Evolutionary conservation across 2,329 filamentous ascomycete species (phyloP).

Genomic region (Leptographium flavum): DNA sequence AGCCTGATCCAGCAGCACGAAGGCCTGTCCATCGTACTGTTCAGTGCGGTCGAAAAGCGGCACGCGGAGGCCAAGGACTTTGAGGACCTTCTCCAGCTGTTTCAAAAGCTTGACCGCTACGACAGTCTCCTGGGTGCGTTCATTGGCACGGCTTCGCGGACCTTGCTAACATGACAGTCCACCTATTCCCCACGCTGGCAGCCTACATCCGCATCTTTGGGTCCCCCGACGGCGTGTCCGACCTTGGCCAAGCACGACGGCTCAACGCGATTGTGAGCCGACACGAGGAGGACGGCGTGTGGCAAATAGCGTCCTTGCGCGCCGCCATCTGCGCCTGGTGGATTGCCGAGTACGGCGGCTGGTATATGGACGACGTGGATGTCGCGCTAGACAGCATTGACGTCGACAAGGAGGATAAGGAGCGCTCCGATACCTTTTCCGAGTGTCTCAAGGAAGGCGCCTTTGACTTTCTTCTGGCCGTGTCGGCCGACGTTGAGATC

Average conservation of each 20-base stretch:
- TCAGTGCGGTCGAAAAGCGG: slow-evolving; percentile 62
- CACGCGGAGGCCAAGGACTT: slow-evolving; percentile 62
- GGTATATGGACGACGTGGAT: slow-evolving; percentile 63
- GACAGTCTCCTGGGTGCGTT: slow-evolving; percentile 43
- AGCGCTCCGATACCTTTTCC: slow-evolving; percentile 58
- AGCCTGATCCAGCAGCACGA: slow-evolving; percentile 86
- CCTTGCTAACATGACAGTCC: slow-evolving; percentile 35
- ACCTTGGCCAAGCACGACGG: slow-evolving; percentile 53
- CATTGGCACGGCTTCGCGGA: slow-evolving; percentile 2
- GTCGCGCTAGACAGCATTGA: slow-evolving; percentile 47
- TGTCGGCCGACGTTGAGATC: slow-evolving; percentile 67
- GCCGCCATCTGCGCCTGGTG: slow-evolving; percentile 72
- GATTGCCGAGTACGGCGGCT: slow-evolving; percentile 85
- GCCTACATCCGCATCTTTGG: slow-evolving; percentile 66
- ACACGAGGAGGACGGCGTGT: slow-evolving; percentile 51
- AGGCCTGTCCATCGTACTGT: slow-evolving; percentile 65
- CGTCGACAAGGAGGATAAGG: slow-evolving; percentile 53
- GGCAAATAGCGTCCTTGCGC: slow-evolving; percentile 62
- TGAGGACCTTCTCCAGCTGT: slow-evolving; percentile 48
- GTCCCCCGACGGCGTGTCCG: slow-evolving; percentile 56
- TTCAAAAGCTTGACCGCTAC: slow-evolving; percentile 63
- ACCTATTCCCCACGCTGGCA: slow-evolving; percentile 69
- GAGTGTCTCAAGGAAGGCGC: slow-evolving; percentile 75
- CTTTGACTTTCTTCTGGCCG: slow-evolving; percentile 78
- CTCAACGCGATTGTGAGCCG: slow-evolving; percentile 56